Percentiles rank a stretch among this genome's conserved stretches.
Evolutionary conservation across 1,284 basidiomycete species (phyloP).

Genomic region (Xerocomus cyaneibrunnescens): DNA sequence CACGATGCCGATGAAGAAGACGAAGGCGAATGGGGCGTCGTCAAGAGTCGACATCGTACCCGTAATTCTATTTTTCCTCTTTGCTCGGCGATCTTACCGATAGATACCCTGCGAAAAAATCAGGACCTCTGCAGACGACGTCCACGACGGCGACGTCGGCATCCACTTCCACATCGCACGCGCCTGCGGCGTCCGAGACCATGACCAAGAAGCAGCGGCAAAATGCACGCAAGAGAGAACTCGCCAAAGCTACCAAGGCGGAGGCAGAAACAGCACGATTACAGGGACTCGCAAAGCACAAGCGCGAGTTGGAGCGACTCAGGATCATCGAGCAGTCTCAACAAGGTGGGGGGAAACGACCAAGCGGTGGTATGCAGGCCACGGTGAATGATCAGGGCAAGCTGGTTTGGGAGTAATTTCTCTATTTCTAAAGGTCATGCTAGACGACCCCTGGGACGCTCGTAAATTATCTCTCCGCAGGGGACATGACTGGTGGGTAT

Average conservation of each 20-base stretch:
- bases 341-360: constrained; percentile 29
- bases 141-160: constrained; percentile 6
- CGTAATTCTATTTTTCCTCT: neutral
- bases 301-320: constrained; percentile 55
- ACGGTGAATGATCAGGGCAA: constrained; percentile 50
- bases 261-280: constrained; percentile 54
- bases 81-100: neutral
- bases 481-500: constrained; percentile 11
- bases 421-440: neutral
- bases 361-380: constrained; percentile 58
- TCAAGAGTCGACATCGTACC: constrained; percentile 51
- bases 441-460: constrained; percentile 2
- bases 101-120: neutral
- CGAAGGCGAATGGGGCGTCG: constrained; percentile 69
- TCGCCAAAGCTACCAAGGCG: constrained; percentile 54
- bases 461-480: constrained; percentile 25
- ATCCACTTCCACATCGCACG: constrained; percentile 19
- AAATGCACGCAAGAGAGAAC: constrained; percentile 59
- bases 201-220: constrained; percentile 69
- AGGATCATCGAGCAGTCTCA: constrained; percentile 52
- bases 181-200: constrained; percentile 41
- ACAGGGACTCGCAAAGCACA: constrained; percentile 55
- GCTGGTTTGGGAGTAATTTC: constrained; percentile 54
- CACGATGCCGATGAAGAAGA: constrained; percentile 52
- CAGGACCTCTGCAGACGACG: constrained; percentile 17